Evolutionary conservation across 148 eudicot species (phyloP).

Genomic region (Selenicereus undatus): DNA sequence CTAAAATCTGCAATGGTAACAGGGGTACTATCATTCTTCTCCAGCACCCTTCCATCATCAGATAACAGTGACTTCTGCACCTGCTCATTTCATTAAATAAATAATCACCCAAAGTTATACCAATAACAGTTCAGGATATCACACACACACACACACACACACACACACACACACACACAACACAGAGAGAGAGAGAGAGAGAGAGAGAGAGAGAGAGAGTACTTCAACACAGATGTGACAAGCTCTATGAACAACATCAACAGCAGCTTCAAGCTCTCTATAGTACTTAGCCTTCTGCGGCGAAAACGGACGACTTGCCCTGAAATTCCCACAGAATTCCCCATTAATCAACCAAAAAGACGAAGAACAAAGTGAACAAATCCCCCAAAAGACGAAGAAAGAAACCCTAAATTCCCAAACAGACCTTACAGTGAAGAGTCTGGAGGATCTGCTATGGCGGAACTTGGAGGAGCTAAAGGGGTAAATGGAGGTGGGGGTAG

Average conservation of each 20-base stretch:
- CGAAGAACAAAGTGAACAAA: neutral
- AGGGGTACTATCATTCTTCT: slow-evolving; percentile 77
- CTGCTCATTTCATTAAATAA: slow-evolving; percentile 34
- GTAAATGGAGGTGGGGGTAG: slow-evolving; percentile 22
- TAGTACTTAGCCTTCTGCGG: slow-evolving; percentile 61
- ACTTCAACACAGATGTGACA: slow-evolving; percentile 88
- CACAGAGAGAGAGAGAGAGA: slow-evolving; percentile 8
- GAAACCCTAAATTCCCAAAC: slow-evolving; percentile 18
- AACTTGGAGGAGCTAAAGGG: slow-evolving; percentile 24
- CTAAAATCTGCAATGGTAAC: slow-evolving; percentile 96
- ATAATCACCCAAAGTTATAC: neutral
- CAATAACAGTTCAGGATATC: neutral
- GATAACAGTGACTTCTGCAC: slow-evolving; percentile 68
- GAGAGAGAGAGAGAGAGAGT: slow-evolving; percentile 16
- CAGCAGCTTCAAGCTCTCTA: slow-evolving; percentile 72
- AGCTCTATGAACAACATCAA: slow-evolving; percentile 73
- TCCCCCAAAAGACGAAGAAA: neutral
- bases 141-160: neutral
- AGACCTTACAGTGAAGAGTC: slow-evolving; percentile 44
- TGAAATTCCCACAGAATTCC: slow-evolving; percentile 15
- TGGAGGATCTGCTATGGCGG: slow-evolving; percentile 26
- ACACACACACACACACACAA: too few relatives aligned
- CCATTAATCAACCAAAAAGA: neutral
- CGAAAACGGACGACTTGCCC: slow-evolving; percentile 62
- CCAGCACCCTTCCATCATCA: slow-evolving; percentile 47